Percentiles rank a stretch among this genome's conserved stretches.
Evolutionary conservation across 495 filamentous ascomycete species (phyloP).

Genomic region (Stereocaulon alpinum): DNA sequence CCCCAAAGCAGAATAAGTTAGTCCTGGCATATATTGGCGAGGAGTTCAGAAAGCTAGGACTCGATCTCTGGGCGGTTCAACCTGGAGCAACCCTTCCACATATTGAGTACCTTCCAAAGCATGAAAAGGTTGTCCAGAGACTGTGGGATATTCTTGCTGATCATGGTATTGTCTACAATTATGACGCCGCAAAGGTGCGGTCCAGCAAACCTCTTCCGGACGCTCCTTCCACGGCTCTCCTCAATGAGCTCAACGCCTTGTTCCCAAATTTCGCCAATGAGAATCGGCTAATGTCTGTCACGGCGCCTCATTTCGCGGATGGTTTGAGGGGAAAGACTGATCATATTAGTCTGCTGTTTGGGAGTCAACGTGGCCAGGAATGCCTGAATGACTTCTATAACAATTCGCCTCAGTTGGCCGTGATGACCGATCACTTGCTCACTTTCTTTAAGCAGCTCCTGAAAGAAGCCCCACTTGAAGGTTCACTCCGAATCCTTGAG

Average conservation of each 20-base stretch:
- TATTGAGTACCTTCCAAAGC: slow-evolving; percentile 20
- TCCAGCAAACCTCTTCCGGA: slow-evolving; percentile 14
- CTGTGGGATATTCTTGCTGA: slow-evolving; percentile 28
- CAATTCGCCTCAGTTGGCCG: slow-evolving; percentile 21
- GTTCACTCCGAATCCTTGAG: slow-evolving; percentile 16
- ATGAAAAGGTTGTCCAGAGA: slow-evolving; percentile 24
- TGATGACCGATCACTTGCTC: slow-evolving; percentile 20
- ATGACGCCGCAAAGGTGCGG: background rate
- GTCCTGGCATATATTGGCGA: slow-evolving; percentile 30
- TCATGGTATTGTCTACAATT: slow-evolving; percentile 9
- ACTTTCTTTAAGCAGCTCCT: slow-evolving; percentile 19
- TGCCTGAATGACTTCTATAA: slow-evolving; percentile 23
- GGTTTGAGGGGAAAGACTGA: slow-evolving; percentile 24
- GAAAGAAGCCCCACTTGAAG: slow-evolving; percentile 4
- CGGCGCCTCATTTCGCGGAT: slow-evolving; percentile 23
- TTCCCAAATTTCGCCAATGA: slow-evolving; percentile 21
- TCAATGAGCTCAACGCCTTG: background rate
- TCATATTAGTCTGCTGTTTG: slow-evolving; percentile 25
- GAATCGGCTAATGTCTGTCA: slow-evolving; percentile 21
- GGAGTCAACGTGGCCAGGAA: slow-evolving; percentile 15
- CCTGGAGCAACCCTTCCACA: slow-evolving; percentile 21
- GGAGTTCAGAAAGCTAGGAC: slow-evolving; percentile 27
- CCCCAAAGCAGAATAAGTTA: slow-evolving; percentile 24
- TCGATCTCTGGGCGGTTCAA: slow-evolving; percentile 20
- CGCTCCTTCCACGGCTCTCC: background rate